phyloP scores from a whole-genome alignment of 2,329 filamentous ascomycete genomes.

The Cladosporium sp. region DNA sequence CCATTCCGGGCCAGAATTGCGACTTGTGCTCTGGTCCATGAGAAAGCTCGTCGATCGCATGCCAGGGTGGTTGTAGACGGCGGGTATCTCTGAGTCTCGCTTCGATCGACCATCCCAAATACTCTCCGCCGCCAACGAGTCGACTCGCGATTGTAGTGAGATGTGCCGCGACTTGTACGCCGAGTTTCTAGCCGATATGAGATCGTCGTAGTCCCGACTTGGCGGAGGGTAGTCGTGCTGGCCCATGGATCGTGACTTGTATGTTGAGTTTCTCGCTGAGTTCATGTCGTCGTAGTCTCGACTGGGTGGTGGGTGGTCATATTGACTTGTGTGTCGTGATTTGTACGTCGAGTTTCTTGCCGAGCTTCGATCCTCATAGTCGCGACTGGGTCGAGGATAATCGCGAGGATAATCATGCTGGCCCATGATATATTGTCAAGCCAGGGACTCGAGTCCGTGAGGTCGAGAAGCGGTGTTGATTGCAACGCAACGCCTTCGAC shows the following conservation, averaged over 20 bases:
- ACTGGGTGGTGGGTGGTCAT: conserved; percentile 7
- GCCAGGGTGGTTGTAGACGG: conserved; percentile 21
- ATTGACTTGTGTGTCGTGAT: conserved; percentile 27
- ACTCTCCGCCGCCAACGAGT: conserved; percentile 23
- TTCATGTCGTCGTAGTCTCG: conserved; percentile 15
- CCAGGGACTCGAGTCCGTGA: neutral
- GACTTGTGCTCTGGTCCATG: conserved; percentile 17
- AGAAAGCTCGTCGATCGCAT: conserved; percentile 22
- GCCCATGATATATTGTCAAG: neutral
- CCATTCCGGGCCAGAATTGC: conserved; percentile 15
- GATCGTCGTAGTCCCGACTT: conserved; percentile 14
- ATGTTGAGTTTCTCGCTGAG: conserved; percentile 19
- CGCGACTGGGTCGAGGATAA: conserved; percentile 10
- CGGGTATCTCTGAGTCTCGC: conserved; percentile 23
- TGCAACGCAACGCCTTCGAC: neutral
- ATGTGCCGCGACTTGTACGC: conserved; percentile 31
- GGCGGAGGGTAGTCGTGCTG: conserved; percentile 14
- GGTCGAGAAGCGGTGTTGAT: neutral
- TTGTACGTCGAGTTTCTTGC: conserved; percentile 23
- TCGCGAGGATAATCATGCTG: conserved; percentile 5
- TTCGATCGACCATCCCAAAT: conserved; percentile 18
- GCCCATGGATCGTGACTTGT: conserved; percentile 28
- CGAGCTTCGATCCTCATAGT: conserved; percentile 13
- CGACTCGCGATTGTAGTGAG: conserved; percentile 28
- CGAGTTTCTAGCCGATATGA: conserved; percentile 16